Conservation (phyloP, 2,329 filamentous ascomycete species). For the Didymella exigua region DNA sequence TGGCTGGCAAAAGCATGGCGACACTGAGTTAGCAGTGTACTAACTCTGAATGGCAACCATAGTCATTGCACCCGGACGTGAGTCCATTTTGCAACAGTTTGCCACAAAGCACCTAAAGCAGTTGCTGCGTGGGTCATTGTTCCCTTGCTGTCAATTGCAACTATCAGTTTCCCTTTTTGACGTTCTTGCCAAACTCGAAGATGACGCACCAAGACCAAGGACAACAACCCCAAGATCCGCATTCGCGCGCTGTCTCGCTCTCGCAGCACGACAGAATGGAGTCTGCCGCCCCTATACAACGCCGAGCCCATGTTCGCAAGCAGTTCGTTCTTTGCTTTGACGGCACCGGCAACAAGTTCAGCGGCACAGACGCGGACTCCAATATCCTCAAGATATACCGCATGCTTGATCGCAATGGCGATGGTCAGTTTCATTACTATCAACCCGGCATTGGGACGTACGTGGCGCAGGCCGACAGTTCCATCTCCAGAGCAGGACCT, state of each 20-base stretch:
- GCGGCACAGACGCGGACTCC: constrained; percentile 48
- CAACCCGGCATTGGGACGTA: constrained; percentile 72
- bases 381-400: constrained; percentile 71
- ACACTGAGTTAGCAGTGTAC: neutral
- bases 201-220: constrained; percentile 4
- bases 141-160: neutral
- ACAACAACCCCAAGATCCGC: neutral
- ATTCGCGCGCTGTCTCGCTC: neutral
- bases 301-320: constrained; percentile 50
- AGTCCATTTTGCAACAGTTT: neutral
- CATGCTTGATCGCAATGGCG: constrained; percentile 68
- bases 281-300: constrained; percentile 7
- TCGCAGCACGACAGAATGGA: constrained; percentile 7
- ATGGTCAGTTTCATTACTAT: constrained; percentile 58
- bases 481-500: constrained; percentile 63
- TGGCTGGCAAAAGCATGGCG: constrained; percentile 5
- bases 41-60: neutral
- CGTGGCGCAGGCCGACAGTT: constrained; percentile 56
- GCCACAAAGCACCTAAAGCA: constrained; percentile 1
- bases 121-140: neutral
- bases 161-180: neutral
- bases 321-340: constrained; percentile 63
- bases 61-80: no score
- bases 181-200: constrained; percentile 1
- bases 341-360: constrained; percentile 52